Conservation (phyloP, 2,329 filamentous ascomycete species). For the Pseudonectria foliicola region DNA sequence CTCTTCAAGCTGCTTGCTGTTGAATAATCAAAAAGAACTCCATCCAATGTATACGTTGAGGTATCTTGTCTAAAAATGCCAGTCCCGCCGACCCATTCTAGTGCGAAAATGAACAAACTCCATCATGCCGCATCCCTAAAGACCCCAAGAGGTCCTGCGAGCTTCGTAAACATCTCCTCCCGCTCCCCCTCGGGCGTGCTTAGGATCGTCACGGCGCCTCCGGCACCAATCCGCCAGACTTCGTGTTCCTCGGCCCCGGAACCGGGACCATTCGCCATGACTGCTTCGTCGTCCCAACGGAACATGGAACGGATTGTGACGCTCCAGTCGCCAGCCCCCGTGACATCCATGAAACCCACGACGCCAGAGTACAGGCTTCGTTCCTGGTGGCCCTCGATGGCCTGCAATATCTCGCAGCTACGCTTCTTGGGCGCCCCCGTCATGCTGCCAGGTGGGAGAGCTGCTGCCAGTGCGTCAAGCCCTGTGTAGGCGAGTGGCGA, state of each 20-base stretch:
- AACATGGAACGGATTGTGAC: constrained; percentile 85
- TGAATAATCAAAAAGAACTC: constrained; percentile 22
- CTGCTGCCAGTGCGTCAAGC: constrained; percentile 68
- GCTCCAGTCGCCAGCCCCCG: constrained; percentile 81
- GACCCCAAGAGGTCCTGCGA: constrained; percentile 49
- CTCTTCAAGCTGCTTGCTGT: constrained; percentile 15
- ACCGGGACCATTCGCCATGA: constrained; percentile 17
- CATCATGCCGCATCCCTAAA: constrained; percentile 32
- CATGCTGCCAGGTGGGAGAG: constrained; percentile 88
- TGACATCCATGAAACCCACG: constrained; percentile 81
- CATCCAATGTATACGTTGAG: constrained; percentile 29
- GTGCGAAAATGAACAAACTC: background rate
- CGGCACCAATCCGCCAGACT: constrained; percentile 79
- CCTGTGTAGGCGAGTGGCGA: constrained; percentile 41
- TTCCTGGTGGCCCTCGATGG: constrained; percentile 55
- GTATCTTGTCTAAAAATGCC: constrained; percentile 15
- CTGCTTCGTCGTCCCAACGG: constrained; percentile 56
- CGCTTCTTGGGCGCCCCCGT: constrained; percentile 93
- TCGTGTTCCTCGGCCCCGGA: constrained; percentile 34
- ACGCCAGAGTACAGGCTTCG: constrained; percentile 82
- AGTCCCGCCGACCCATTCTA: constrained; percentile 6
- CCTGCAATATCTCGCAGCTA: constrained; percentile 72
- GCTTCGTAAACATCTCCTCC: constrained; percentile 83
- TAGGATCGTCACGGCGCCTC: constrained; percentile 80
- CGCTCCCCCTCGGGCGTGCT: constrained; percentile 75